Evolutionary conservation across 768 basidiomycete genomes (phyloP).

Genomic region (Kwoniella dendrophila): DNA sequence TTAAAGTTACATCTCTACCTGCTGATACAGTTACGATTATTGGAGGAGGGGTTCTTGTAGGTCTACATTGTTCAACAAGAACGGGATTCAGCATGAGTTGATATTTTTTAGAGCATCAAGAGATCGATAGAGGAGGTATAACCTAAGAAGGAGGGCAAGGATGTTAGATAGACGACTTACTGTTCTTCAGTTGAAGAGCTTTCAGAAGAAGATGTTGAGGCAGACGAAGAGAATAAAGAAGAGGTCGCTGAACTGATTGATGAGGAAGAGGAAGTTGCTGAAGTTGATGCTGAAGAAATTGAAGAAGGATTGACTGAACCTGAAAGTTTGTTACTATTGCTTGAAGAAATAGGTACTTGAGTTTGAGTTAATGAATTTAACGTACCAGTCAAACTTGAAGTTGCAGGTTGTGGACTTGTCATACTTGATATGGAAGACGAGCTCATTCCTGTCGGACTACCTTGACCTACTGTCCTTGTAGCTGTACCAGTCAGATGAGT

Average conservation of each 20-base stretch:
- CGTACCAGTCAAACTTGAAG: neutral
- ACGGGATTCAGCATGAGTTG: too few species aligned
- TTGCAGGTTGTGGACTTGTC: too few species aligned
- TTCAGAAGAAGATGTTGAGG: neutral
- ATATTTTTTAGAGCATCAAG: too few species aligned
- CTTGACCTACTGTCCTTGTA: constrained; percentile 5
- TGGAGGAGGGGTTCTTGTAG: neutral
- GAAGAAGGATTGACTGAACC: neutral
- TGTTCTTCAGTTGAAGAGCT: neutral
- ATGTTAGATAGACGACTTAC: neutral
- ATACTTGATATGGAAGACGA: too few species aligned
- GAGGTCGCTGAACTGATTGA: neutral
- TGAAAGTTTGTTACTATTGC: neutral
- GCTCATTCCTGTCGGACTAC: too few species aligned
- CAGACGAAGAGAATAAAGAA: neutral
- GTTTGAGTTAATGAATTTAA: neutral
- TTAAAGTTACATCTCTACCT: constrained; percentile 2
- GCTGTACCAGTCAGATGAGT: neutral
- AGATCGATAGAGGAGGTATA: too few species aligned
- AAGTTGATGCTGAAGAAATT: neutral
- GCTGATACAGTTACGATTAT: constrained; percentile 7
- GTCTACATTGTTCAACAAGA: neutral
- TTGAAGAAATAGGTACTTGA: neutral
- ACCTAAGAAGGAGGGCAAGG: neutral
- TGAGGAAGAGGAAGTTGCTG: neutral